phyloP scores from a whole-genome alignment of 2,329 filamentous ascomycete species.

The Septoria petroselini region DNA sequence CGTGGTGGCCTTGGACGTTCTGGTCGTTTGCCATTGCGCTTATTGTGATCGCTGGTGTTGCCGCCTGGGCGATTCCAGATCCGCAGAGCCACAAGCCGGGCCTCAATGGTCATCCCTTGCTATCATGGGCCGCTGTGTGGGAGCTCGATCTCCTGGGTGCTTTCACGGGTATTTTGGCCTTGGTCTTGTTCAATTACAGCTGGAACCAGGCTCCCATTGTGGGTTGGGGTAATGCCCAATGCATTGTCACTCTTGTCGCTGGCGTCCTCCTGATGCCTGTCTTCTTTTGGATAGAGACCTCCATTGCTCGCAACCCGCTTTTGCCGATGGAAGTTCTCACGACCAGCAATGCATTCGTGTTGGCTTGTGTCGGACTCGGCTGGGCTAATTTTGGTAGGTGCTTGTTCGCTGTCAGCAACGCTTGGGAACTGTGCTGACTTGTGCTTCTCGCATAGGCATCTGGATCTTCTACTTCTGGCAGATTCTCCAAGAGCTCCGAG shows the following conservation, averaged over 20 bases:
- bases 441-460: not conserved
- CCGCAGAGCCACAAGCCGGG: conserved; percentile 25
- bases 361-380: conserved; percentile 33
- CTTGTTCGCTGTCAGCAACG: not conserved
- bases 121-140: conserved; percentile 15
- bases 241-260: conserved; percentile 29
- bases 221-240: conserved; percentile 32
- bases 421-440: conserved; percentile 32
- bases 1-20: conserved; percentile 36
- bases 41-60: conserved; percentile 22
- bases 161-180: conserved; percentile 29
- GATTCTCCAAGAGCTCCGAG: conserved; percentile 47
- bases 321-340: conserved; percentile 33
- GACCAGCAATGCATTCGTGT: conserved; percentile 29
- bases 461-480: conserved; percentile 42
- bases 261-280: conserved; percentile 30
- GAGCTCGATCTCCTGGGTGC: conserved; percentile 32
- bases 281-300: conserved; percentile 33
- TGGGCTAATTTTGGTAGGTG: conserved; percentile 34
- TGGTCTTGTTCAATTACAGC: conserved; percentile 35
- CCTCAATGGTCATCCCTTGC: conserved; percentile 16
- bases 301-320: conserved; percentile 23
- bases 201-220: conserved; percentile 36
- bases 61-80: conserved; percentile 30
- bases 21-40: conserved; percentile 26